phyloP scores from a whole-genome alignment of 495 filamentous ascomycete genomes.

The Cryomyces antarcticus region DNA sequence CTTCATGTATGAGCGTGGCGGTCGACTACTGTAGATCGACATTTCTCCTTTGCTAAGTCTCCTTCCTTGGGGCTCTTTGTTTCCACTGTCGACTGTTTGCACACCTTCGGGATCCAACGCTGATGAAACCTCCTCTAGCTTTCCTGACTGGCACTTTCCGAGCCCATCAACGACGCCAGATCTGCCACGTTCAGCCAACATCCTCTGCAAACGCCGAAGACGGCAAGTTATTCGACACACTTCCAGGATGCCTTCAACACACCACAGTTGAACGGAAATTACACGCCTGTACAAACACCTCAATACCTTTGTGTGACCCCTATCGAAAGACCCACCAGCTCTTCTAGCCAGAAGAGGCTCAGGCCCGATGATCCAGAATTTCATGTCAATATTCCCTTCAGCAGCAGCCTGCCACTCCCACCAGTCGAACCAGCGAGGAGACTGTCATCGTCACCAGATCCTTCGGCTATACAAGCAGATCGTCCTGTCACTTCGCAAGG shows the following conservation, averaged over 20 bases:
- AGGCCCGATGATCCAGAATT: constrained; percentile 14
- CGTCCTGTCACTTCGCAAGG: constrained; percentile 6
- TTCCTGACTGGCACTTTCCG: constrained; percentile 19
- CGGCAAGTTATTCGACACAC: constrained; percentile 12
- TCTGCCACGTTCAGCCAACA: constrained; percentile 6
- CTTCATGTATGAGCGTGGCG: too few relatives aligned
- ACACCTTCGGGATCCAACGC: background rate
- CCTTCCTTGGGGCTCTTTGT: too few relatives aligned
- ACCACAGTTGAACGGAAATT: constrained; percentile 15
- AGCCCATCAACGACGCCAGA: constrained; percentile 20
- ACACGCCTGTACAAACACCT: constrained; percentile 16
- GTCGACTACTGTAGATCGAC: background rate
- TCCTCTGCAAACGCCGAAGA: constrained; percentile 16
- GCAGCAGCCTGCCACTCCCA: constrained; percentile 28
- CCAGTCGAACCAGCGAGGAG: constrained; percentile 36
- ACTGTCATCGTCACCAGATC: constrained; percentile 32
- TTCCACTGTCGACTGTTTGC: too few relatives aligned
- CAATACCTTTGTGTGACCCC: constrained; percentile 10
- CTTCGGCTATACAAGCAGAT: constrained; percentile 21
- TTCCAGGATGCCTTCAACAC: constrained; percentile 22
- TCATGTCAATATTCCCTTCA: constrained; percentile 37
- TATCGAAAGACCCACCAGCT: constrained; percentile 9
- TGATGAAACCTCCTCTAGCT: constrained; percentile 1
- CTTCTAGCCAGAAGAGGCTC: constrained; percentile 6
- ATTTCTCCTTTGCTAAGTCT: constrained; percentile 9